Conservation (phyloP, 805 yeast species). For the Myxozyma vanderwaltii region DNA sequence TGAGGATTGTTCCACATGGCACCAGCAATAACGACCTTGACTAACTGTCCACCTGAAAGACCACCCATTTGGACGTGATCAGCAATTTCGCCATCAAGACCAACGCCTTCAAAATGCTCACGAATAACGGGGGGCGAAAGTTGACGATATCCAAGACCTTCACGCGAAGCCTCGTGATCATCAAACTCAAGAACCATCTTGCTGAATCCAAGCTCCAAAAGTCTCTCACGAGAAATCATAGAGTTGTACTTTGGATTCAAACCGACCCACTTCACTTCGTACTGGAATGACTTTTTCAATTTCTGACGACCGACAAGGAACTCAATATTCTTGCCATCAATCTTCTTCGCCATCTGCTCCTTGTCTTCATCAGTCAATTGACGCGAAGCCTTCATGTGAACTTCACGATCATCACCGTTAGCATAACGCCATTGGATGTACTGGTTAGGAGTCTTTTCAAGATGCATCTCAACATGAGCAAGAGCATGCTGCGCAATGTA, state of each 20-base stretch:
- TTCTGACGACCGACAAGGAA: slow-evolving; percentile 97
- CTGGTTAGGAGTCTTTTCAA: slow-evolving; percentile 97
- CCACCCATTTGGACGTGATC: slow-evolving; percentile 98
- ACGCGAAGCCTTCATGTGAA: slow-evolving; percentile 88
- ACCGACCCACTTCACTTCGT: slow-evolving; percentile 93
- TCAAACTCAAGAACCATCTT: slow-evolving; percentile 94
- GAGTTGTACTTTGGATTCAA: slow-evolving; percentile 84
- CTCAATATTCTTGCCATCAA: slow-evolving; percentile 82
- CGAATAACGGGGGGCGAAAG: slow-evolving; percentile 88
- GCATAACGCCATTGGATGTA: slow-evolving; percentile 98
- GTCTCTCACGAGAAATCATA: slow-evolving; percentile 83
- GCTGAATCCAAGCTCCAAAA: slow-evolving; percentile 81
- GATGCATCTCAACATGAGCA: slow-evolving; percentile 95
- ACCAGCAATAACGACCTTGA: slow-evolving; percentile 97
- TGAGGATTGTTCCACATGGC: slow-evolving; percentile 99
- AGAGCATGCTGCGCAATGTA: slow-evolving; percentile 98
- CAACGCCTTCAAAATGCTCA: slow-evolving; percentile 96
- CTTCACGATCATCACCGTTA: slow-evolving; percentile 98
- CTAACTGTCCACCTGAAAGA: slow-evolving; percentile 96
- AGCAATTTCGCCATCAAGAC: slow-evolving; percentile 96
- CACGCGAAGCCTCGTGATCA: slow-evolving; percentile 98
- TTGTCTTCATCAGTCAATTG: slow-evolving; percentile 78
- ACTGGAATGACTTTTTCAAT: slow-evolving; percentile 93
- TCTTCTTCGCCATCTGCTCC: slow-evolving; percentile 71
- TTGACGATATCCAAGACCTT: slow-evolving; percentile 98